Base-by-base conservation (phyloP, 495 filamentous ascomycete genomes). In the Penicillium longicatenatum region DNA sequence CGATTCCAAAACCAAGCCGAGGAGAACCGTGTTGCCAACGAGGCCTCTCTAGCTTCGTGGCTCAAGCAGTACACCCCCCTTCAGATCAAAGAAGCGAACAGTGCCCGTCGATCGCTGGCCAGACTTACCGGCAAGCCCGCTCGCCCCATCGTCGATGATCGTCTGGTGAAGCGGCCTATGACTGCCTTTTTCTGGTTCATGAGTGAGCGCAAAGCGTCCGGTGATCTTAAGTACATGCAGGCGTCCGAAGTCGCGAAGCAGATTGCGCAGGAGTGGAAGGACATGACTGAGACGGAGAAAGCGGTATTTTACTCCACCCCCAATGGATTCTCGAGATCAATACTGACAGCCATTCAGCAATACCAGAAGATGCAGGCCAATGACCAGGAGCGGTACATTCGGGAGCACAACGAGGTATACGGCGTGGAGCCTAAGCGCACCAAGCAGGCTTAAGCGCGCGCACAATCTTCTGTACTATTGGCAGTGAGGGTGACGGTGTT, bases 31-130 rank as follows among this genome's bases (percentile, higher is more conserved):
- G 64, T 75, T 20, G 63, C 65, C 9, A 81, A 81, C 52, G 57
- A 65, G 4, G 75, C 76, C 19, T 66, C 70, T 0, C 80, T 81
- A 59, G 75, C 78, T 30, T 61, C 77, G 26, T 95, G 87, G 87
- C 61, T 93, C 29, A 66, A 82, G 29, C 72, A 69, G 6, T 71
- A 88, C 63, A 79, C 85, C 6, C 79, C 82, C 2, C 58, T 72
- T 5, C 68, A 85, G 58, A 89, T 92, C 51, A 61, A 71, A 39
- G 59, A 73, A 2, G 89, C 90, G 54, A 93, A 91, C 69, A 46
- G 6, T 1, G 90, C 90, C 19, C 87, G 91, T 41, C 51, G 17
- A 1, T 14, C 17, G 2, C 77, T 93, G 11, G 70, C 65, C 3
- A 69, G 68, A 26, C 49, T 72, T 5, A 49, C 16, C 16, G 37